Evolutionary conservation across 78 protist genomes (phyloP).

Genomic region (Anaeramoeba flamelloides): DNA sequence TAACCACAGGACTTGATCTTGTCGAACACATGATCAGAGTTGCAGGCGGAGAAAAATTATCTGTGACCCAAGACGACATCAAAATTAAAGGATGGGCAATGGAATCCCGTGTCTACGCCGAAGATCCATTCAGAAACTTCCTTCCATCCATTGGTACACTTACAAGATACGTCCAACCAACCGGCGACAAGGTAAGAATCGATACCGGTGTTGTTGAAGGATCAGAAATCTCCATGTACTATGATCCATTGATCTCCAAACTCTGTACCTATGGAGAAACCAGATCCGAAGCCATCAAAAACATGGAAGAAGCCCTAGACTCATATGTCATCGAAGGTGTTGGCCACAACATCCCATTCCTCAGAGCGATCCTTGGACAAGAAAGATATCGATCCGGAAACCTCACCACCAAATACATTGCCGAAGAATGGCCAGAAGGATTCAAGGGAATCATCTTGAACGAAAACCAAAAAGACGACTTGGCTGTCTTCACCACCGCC

Average conservation of each 20-base stretch:
- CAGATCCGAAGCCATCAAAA: slow-evolving; percentile 6
- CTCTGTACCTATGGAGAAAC: slow-evolving; percentile 55
- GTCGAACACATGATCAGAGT: slow-evolving; percentile 76
- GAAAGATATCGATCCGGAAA: slow-evolving; percentile 46
- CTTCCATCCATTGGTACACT: slow-evolving; percentile 65
- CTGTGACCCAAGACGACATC: slow-evolving; percentile 47
- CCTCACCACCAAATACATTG: slow-evolving; percentile 63
- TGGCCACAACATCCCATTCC: slow-evolving; percentile 65
- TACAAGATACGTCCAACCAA: slow-evolving; percentile 31
- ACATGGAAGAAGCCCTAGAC: slow-evolving; percentile 63
- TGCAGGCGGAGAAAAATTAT: slow-evolving; percentile 53
- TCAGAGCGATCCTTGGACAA: slow-evolving; percentile 57
- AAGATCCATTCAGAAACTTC: slow-evolving; percentile 62
- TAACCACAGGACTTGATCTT: slow-evolving; percentile 74
- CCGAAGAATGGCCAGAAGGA: slow-evolving; percentile 65
- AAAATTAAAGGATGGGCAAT: slow-evolving; percentile 66
- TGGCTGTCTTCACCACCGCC: not conserved
- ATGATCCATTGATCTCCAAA: slow-evolving; percentile 93
- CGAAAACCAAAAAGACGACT: not conserved
- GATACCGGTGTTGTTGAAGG: slow-evolving; percentile 65
- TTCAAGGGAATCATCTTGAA: slow-evolving; percentile 34
- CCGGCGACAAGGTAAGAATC: slow-evolving; percentile 5
- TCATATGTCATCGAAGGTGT: slow-evolving; percentile 59
- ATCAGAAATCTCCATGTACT: slow-evolving; percentile 72
- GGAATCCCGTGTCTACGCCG: slow-evolving; percentile 89